Base-by-base conservation (phyloP, 1,284 basidiomycete genomes). In the Trichosporon asahii region DNA sequence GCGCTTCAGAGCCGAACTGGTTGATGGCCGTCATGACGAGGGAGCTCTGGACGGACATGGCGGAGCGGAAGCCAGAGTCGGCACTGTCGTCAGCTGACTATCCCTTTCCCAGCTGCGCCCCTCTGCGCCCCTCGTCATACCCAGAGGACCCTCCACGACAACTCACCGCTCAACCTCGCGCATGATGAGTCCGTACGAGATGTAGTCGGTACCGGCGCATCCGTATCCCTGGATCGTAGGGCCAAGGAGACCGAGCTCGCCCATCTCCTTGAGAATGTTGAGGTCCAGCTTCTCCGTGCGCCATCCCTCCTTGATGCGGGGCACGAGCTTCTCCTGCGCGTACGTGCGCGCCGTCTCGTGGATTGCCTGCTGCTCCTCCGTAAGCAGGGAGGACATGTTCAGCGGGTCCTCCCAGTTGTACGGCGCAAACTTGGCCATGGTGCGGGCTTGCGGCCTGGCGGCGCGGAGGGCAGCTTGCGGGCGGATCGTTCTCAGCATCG, bases 21-120 rank as follows among this genome's bases (percentile, higher is more conserved):
- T 94, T 86, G 80, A 98, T 97, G 3, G 95, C 94, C 79, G 96
- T 93, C 95, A 99, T 99, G n/a, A 96, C 94, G 44, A 99, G 68
- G 15, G 93, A 95, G 0, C 92, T 94, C 82, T 99, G 95, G 1
- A 99, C 96, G 29, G 93, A 95, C 80, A 95, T 91, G 21, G 91
- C 96, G 5, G 92, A 95, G 35, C 95, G 90, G 80, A 96, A 98
- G 2, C 96, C 96, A 1, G 94, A 97, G 82, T 98, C 96, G 44
- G 98, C 90, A 66, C 92, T 93, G 73, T 11, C 6, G 46, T 66
- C 46, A 66, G 44, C 44, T 27, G 14, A 5, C 18, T 5, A 18
- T n/a, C 2, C 18, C 3, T 44, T 44, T 11, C 9, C 9, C 7
- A 44, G 40, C 40, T 44, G 40, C 5, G 15, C 40, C 40, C 40